Base-by-base conservation (phyloP, 805 yeast species). In the Wickerhamiella allomyrinae region DNA sequence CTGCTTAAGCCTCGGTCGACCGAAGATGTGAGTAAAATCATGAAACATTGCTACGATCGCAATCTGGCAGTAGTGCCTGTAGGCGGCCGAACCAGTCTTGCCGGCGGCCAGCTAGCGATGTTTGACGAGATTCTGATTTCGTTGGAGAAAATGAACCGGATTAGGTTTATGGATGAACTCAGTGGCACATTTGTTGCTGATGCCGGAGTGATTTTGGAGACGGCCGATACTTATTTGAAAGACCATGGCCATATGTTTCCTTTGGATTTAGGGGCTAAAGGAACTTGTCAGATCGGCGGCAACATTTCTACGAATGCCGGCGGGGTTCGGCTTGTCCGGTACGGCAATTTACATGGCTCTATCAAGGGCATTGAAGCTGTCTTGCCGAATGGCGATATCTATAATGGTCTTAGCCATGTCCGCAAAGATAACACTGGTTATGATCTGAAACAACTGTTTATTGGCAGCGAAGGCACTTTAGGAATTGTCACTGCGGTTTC, bases 231-330 rank as follows among this genome's bases (percentile, higher is more conserved):
- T 46, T 83, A 58, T 57, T 63, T 87, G 41, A 76, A 79, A 8
- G 93, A 84, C 49, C 66, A 75, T n/a, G 94, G 89, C 3, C 80
- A 79, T 62, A 82, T 87, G 40, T 86, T 86, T 70, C 96, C 96
- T 15, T 67, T 87, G 37, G 96, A 87, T 56, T 65, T 87, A 46
- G 96, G 96, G 44, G 95, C 96, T 21, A 87, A 87, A 63, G 96
- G 96, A 19, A 84, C 95, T 5, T 87, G 96, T 59, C 93, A 83
- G 52, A 78, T 87, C 46, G 96, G 96, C 52, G 96, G 96, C 51
- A 81, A 78, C 43, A 89, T 84, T 38, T 94, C 95, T 11, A 85
- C 95, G n/a, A 87, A 87, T 57, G 96, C 96, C 5, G 96, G 96
- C 56, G 96, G 96, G 1, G 70, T 86, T 53, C 70, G 96, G 55